A percentile compares a stretch with the other conserved stretches of the same genome.
Conservation (phyloP, 129 eudicot genomes). For the carrot (Daucus carota) region DH1_v3.0 NC_030383.2:11730501-11731000, state of each 20-base stretch:
- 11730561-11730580: background rate
- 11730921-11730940: too few species aligned
- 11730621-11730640: conserved; percentile 10
- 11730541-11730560: background rate
- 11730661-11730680: conserved; percentile 1
- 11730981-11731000: too few species aligned
- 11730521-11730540: background rate
- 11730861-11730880: too few species aligned
- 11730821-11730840: too few species aligned
- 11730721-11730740: background rate
- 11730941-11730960: too few species aligned
- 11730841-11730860: too few species aligned
- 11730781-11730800: background rate
- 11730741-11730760: conserved; percentile 14
- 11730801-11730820: background rate
- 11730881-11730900: too few species aligned
- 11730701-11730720: conserved; percentile 7
- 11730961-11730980: too few species aligned
- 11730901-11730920: too few species aligned
- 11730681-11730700: conserved; percentile 6
- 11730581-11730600: background rate
- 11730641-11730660: conserved; percentile 1
- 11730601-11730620: background rate
- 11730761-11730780: background rate
- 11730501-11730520: background rate